Evolutionary conservation across 2,329 filamentous ascomycete genomes (phyloP).

Genomic region (Microdochium paspali): DNA sequence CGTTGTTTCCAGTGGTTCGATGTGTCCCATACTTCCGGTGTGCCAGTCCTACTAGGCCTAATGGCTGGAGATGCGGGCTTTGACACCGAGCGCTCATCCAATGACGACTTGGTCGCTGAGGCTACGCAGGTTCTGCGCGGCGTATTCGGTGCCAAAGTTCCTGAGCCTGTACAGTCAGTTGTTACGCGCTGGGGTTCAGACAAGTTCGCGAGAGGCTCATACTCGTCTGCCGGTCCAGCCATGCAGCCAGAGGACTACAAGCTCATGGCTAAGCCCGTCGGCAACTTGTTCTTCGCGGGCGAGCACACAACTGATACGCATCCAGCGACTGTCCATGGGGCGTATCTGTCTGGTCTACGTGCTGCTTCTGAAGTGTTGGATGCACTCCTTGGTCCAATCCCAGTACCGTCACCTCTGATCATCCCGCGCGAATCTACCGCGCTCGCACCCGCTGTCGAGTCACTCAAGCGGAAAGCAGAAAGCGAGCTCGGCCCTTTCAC

Average conservation of each 20-base stretch:
- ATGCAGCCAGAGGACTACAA: conserved; percentile 88
- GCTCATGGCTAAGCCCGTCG: conserved; percentile 73
- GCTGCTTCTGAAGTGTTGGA: conserved; percentile 82
- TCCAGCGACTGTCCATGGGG: conserved; percentile 93
- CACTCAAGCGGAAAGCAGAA: conserved; percentile 43
- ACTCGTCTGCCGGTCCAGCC: conserved; percentile 81
- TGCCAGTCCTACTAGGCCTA: conserved; percentile 79
- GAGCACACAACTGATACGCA: conserved; percentile 95
- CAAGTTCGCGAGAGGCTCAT: conserved; percentile 84
- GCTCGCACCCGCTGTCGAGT: conserved; percentile 16
- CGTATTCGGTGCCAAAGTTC: conserved; percentile 64
- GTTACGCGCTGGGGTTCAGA: conserved; percentile 91
- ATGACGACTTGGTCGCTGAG: conserved; percentile 69
- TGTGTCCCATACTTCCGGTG: conserved; percentile 77
- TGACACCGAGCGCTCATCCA: conserved; percentile 69
- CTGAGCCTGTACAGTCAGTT: conserved; percentile 73
- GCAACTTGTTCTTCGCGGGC: conserved; percentile 88
- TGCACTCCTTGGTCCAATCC: conserved; percentile 70
- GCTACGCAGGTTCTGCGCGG: conserved; percentile 69
- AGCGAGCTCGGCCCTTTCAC: background rate
- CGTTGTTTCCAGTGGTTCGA: conserved; percentile 99
- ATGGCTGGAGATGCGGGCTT: conserved; percentile 95
- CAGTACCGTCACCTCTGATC: conserved; percentile 67
- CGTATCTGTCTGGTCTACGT: conserved; percentile 85
- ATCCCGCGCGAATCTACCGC: conserved; percentile 45